phyloP scores from a whole-genome alignment of 768 basidiomycete species.

The Chalciporus pseudorubinellus region DNA sequence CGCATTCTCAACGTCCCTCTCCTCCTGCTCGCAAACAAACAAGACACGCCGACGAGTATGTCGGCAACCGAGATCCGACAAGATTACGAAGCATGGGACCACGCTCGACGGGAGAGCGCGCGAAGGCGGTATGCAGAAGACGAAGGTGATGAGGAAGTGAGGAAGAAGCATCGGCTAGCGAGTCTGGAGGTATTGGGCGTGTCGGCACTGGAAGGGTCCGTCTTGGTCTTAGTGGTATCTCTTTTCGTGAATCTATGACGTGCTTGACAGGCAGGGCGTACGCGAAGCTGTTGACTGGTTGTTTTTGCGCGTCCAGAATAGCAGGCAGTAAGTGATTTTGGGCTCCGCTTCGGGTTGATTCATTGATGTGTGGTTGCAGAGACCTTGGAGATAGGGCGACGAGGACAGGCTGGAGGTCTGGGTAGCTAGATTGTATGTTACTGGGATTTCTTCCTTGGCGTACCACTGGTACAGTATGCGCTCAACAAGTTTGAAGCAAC shows the following conservation, averaged over 20 bases:
- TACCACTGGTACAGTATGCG: too few species aligned
- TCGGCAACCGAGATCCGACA: slow-evolving; percentile 90
- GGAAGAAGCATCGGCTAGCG: slow-evolving; percentile 56
- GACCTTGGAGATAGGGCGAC: slow-evolving; percentile 18
- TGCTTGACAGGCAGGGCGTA: slow-evolving; percentile 68
- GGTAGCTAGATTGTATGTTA: too few species aligned
- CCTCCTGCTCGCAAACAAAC: slow-evolving; percentile 93
- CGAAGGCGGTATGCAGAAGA: slow-evolving; percentile 51
- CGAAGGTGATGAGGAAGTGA: slow-evolving; percentile 43
- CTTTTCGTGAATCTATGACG: not conserved
- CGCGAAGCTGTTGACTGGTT: slow-evolving; percentile 92
- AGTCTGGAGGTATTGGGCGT: slow-evolving; percentile 89
- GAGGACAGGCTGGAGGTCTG: slow-evolving; percentile 10
- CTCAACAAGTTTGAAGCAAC: too few species aligned
- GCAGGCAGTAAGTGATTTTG: slow-evolving; percentile 49
- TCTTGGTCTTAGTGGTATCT: not conserved
- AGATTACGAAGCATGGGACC: slow-evolving; percentile 85
- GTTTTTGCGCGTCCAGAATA: slow-evolving; percentile 90
- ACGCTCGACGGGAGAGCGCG: slow-evolving; percentile 68
- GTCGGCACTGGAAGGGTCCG: slow-evolving; percentile 87
- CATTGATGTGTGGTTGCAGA: slow-evolving; percentile 2
- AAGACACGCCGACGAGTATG: slow-evolving; percentile 77
- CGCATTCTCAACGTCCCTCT: slow-evolving; percentile 89
- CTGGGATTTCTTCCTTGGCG: too few species aligned
- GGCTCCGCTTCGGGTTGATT: not conserved